Percentiles rank a stretch among this genome's conserved stretches.
These are phyloP conservation scores for Stephanodiscus minutulus DNA, from an alignment of 108 stramenopile genomes.

Conservation along the genomic window DNA sequence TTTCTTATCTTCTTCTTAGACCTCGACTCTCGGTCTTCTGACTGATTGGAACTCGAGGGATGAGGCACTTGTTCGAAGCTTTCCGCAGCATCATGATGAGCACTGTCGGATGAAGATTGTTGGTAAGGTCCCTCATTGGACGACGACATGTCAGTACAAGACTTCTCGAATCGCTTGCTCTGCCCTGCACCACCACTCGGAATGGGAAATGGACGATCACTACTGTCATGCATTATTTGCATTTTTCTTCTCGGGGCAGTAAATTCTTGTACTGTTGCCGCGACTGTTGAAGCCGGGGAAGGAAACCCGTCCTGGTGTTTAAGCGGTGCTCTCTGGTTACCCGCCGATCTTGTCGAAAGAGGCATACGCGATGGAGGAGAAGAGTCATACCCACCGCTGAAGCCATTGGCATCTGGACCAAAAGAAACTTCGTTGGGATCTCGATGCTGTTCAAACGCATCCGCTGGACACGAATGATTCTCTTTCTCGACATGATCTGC, in stretches of 20 bases:
- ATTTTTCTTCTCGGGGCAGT: slow-evolving; percentile 11
- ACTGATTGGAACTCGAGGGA: slow-evolving; percentile 4
- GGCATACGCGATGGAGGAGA: not conserved
- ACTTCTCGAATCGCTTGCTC: slow-evolving; percentile 37
- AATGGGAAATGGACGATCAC: slow-evolving; percentile 34
- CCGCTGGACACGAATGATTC: not conserved
- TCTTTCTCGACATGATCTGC: slow-evolving; percentile 3
- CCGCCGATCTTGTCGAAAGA: not conserved
- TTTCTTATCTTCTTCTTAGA: slow-evolving; percentile 23
- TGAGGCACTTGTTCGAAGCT: not conserved
- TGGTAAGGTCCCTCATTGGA: not conserved
- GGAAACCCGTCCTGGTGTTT: not conserved
- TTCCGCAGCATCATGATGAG: not conserved
- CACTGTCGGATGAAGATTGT: not conserved
- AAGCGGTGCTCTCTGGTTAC: not conserved
- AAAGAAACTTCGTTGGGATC: not conserved
- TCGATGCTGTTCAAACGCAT: not conserved
- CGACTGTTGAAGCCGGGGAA: slow-evolving; percentile 41
- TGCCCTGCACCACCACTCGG: slow-evolving; percentile 31
- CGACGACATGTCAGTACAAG: not conserved
- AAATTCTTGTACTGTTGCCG: slow-evolving; percentile 26
- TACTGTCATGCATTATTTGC: not conserved
- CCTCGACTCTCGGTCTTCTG: not conserved
- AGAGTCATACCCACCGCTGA: not conserved
- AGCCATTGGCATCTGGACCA: not conserved